Evolutionary conservation across 257 asterid genomes (phyloP), one percentile per base, ranked within the genome.

Genomic region (Salvia splendens): DNA sequence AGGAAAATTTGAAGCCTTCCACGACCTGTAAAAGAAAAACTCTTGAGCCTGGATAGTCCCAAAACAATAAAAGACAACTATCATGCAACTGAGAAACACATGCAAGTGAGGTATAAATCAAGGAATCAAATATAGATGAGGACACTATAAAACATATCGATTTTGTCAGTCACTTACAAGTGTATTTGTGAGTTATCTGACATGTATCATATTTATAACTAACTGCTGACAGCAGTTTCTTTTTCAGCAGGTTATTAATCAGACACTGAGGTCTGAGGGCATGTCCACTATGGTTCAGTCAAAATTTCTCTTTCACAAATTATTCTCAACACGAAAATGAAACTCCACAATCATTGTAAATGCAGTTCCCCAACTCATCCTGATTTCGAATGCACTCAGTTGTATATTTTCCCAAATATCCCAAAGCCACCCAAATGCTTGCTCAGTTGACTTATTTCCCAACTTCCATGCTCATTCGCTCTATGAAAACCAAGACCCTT

Each of bases 31-130:
- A 17, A 55, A 16, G 28, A 68, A 60, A 38, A 56, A 5, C 14
- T 41, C 54, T 43, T 28, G 33, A 68, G 53, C 62, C 59, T 45
- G 61, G 43, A 52, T 33, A 48, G 63, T 47, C 41, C 55, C 30
- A 55, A 63, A 16, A 60, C 40, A 61, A 51, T 6, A 61, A 33
- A 36, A 38, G 16, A 50, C 58, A 56, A 38, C 10, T 41, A 63
- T 59, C 20, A 35, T 24, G 12, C 45, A 58, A 9, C 49, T 41
- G 52, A 15, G 38, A 33, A 38, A 32, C 41, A 32, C 38, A 43
- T 30, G 41, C 20, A 35, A 11, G 16, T 36, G 40, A 12, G 38
- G 8, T 10, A 56, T 51, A 52, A 67, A 45, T 4, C n/a, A 43
- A 50, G 51, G 56, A 28, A 9, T 15, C 36, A 17, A 17, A 15